Evolutionary conservation across 208 protist species (phyloP), one percentile per base, ranked within the genome.

Genomic region (Eutreptiella sp.): DNA sequence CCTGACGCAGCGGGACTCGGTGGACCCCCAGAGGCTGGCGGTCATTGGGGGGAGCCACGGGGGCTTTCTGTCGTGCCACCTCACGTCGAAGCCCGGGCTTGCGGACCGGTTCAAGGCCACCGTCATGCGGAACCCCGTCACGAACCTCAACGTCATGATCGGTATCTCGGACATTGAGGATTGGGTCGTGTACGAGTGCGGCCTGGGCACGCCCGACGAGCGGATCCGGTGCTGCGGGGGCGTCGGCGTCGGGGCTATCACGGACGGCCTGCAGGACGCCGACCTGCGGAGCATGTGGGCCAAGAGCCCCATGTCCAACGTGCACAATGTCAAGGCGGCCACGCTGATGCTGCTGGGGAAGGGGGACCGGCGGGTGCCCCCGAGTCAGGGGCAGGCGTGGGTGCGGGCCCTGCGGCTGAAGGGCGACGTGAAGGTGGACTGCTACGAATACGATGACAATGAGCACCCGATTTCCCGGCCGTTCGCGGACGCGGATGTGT

Each of bases 71-170:
- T 11, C 11, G 4, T 11, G n/a, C 32, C 52, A 59, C 38, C 52
- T 59, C 32, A 31, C 35, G n/a, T 31, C 11, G 34, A 31, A 46
- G 35, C 46, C 24, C n/a, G n/a, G n/a, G n/a, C n/a, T n/a, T 24
- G 35, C 52, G 4, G 52, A 5, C 35, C 9, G 4, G 9, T 59
- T 59, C 52, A 4, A 23, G 52, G 52, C 38, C 5, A 29, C 52
- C 11, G 5, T 27, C 11, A 46, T 59, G 52, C 52, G 52, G 19
- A 59, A 59, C 35, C 52, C 52, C 4, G 52, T 59, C 34, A 26
- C 7, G 11, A 47, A 50, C 23, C 5, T 46, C 23, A 28, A 4
- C 35, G 4, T 11, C 5, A 59, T 46, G 32, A 16, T 46, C 7
- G 4, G 16, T 4, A 24, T 11, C 4, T 32, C 52, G 11, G 52